Conservation (phyloP, 805 yeast species). For the Saturnispora sanitii region DNA sequence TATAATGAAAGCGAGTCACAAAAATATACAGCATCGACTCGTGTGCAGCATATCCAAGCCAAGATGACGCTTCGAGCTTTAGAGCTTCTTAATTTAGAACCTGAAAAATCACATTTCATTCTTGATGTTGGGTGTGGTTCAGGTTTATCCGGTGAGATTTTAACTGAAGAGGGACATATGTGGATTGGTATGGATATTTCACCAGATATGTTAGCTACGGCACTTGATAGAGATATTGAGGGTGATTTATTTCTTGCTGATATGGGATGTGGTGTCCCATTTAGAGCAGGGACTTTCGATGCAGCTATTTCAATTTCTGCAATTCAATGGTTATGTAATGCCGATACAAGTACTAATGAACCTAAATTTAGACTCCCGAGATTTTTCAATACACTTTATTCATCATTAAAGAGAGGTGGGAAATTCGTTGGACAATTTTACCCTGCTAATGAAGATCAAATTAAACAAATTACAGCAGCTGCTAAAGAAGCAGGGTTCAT, state of each 20-base stretch:
- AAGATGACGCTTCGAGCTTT: constrained; percentile 92
- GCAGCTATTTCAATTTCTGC: constrained; percentile 94
- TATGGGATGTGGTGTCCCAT: constrained; percentile 90
- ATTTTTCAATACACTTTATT: constrained; percentile 83
- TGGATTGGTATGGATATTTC: constrained; percentile 98
- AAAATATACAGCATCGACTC: constrained; percentile 85
- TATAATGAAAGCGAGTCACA: constrained; percentile 84
- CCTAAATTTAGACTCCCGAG: constrained; percentile 73
- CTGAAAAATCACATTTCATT: constrained; percentile 50
- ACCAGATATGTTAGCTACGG: constrained; percentile 92
- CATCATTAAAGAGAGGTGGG: constrained; percentile 84
- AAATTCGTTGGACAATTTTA: constrained; percentile 96
- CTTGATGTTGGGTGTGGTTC: constrained; percentile 97
- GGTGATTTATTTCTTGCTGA: constrained; percentile 90
- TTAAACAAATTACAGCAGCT: constrained; percentile 63
- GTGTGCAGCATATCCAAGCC: constrained; percentile 98
- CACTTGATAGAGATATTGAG: constrained; percentile 81
- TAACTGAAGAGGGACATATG: constrained; percentile 84
- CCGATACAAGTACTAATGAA: constrained; percentile 72
- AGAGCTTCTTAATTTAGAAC: constrained; percentile 71
- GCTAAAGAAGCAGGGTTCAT: constrained; percentile 94
- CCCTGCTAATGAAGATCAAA: constrained; percentile 83
- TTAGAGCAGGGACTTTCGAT: constrained; percentile 92
- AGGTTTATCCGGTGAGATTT: constrained; percentile 88
- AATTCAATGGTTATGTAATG: constrained; percentile 96